Percentiles rank a stretch among this genome's conserved stretches.
Conservation (phyloP, 1,284 basidiomycete genomes). For the Taiwanofungus camphoratus region DNA sequence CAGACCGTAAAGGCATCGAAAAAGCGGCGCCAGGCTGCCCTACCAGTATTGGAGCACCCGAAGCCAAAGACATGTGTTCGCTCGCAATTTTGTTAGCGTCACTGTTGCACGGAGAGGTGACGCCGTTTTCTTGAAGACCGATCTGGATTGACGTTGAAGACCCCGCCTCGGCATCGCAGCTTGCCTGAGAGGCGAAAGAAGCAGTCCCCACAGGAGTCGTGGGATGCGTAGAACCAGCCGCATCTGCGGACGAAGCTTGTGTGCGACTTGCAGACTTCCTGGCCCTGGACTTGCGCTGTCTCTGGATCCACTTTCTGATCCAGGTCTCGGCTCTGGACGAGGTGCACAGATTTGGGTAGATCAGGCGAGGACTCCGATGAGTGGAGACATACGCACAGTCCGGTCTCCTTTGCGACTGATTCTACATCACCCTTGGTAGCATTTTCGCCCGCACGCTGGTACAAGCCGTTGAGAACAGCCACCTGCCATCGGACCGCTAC, state of each 20-base stretch:
- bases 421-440: constrained; percentile 15
- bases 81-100: background rate
- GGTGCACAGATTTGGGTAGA: background rate
- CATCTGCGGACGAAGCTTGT: background rate
- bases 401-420: constrained; percentile 14
- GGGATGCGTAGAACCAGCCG: background rate
- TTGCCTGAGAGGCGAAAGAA: too few relatives aligned
- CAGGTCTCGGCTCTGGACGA: constrained; percentile 16
- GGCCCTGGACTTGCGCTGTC: constrained; percentile 10
- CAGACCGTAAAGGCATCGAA: constrained; percentile 11
- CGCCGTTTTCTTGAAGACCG: background rate
- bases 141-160: background rate
- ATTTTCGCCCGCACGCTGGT: constrained; percentile 10
- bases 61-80: background rate
- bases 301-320: constrained; percentile 20
- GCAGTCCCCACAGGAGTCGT: background rate
- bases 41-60: constrained; percentile 2
- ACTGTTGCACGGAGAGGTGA: background rate
- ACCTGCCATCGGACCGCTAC: constrained; percentile 16
- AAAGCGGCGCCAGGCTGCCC: constrained; percentile 14
- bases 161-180: too few relatives aligned
- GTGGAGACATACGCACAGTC: constrained; percentile 15
- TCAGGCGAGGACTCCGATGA: background rate
- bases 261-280: constrained; percentile 1
- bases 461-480: constrained; percentile 10